Evolutionary conservation across 495 filamentous ascomycete species (phyloP).

Genomic region (Aspergillus biplanus): DNA sequence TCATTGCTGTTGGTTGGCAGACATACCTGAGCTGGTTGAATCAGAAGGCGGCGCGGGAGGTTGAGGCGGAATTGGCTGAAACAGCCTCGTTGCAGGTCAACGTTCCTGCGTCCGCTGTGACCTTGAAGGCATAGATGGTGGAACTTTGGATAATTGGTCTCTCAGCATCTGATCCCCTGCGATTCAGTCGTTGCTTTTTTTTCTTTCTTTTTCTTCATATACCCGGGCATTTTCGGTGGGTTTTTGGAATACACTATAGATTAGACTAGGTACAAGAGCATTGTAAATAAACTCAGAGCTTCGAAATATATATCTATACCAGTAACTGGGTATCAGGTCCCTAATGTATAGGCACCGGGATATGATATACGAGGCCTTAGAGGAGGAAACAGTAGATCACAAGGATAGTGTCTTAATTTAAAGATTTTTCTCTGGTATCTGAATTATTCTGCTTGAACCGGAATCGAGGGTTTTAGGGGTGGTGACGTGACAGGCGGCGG

Average conservation of each 20-base stretch:
- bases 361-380: no score
- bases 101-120: constrained; percentile 22
- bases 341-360: no score
- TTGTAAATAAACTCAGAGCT: background rate
- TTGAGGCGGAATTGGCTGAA: constrained; percentile 39
- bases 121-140: constrained; percentile 31
- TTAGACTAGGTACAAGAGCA: constrained; percentile 1
- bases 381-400: no score
- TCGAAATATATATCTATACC: no score
- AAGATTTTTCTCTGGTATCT: no score
- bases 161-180: background rate
- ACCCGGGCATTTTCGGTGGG: constrained; percentile 8
- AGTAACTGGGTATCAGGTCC: no score
- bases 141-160: background rate
- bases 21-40: constrained; percentile 87
- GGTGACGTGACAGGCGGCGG: no score
- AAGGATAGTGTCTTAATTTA: no score
- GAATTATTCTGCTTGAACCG: no score
- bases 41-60: constrained; percentile 66
- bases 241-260: constrained; percentile 23
- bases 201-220: constrained; percentile 15
- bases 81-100: constrained; percentile 16
- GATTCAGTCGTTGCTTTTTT: background rate
- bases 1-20: constrained; percentile 87
- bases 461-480: no score